Evolutionary conservation across 2,329 filamentous ascomycete genomes (phyloP).

Genomic region (Xylaria sp.): DNA sequence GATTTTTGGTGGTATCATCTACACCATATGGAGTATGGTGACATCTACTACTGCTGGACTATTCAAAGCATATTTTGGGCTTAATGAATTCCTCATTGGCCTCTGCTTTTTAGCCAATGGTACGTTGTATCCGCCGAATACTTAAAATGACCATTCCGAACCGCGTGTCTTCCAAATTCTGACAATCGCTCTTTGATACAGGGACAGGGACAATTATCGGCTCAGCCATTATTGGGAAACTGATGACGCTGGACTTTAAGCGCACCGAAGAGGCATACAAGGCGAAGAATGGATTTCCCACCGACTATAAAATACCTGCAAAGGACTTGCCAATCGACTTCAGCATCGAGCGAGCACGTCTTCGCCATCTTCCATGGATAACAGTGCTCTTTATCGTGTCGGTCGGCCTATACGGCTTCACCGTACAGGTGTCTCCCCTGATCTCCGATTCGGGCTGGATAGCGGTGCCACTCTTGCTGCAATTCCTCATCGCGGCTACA

Average conservation of each 20-base stretch:
- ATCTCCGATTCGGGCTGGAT: conserved; percentile 16
- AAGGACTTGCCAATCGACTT: conserved; percentile 21
- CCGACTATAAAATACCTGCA: conserved; percentile 4
- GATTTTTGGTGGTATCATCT: conserved; percentile 18
- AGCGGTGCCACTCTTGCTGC: conserved; percentile 18
- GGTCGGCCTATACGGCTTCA: conserved; percentile 4
- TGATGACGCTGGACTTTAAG: conserved; percentile 22
- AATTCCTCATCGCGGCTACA: conserved; percentile 22
- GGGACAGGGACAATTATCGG: conserved; percentile 18
- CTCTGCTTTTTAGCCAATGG: conserved; percentile 21
- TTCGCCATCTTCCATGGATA: conserved; percentile 26
- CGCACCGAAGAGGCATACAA: conserved; percentile 13
- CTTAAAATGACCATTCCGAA: too few relatives aligned
- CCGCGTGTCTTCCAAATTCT: too few relatives aligned
- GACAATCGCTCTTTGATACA: neutral
- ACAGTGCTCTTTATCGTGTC: conserved; percentile 14
- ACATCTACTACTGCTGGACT: conserved; percentile 25
- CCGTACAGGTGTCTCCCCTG: neutral
- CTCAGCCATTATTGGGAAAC: conserved; percentile 19
- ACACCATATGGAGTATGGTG: conserved; percentile 26
- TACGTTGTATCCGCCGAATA: neutral
- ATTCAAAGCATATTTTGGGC: conserved; percentile 6
- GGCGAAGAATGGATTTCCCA: neutral
- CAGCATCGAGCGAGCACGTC: conserved; percentile 21
- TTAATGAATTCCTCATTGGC: conserved; percentile 18